phyloP scores from a whole-genome alignment of 192 early-diverging fungal species.

The Neocallimastix lanati region DNA sequence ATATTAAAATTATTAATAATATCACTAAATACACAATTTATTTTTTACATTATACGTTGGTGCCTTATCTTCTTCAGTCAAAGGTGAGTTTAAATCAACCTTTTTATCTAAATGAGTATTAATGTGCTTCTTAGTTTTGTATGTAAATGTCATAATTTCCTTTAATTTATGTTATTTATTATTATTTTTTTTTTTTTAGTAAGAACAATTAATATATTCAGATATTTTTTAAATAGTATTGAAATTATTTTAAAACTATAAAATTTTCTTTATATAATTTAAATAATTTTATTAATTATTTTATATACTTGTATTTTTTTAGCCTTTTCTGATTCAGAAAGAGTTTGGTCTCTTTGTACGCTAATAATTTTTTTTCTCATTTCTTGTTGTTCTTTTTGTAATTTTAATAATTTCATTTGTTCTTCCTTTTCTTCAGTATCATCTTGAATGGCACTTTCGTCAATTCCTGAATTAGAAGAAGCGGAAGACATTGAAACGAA shows the following conservation, averaged over 20 bases:
- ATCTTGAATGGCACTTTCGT: background rate
- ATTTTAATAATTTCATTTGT: conserved; percentile 7
- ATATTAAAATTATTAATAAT: background rate
- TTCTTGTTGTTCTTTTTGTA: conserved; percentile 13
- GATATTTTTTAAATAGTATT: no score
- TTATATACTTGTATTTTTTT: conserved; percentile 44
- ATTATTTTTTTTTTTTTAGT: no score
- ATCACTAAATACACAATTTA: background rate
- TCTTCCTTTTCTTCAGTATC: conserved; percentile 4
- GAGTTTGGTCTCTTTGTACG: conserved; percentile 30
- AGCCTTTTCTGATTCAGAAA: conserved; percentile 41
- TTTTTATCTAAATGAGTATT: conserved; percentile 11
- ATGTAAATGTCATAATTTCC: conserved; percentile 30
- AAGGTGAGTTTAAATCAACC: conserved; percentile 12
- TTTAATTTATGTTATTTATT: background rate
- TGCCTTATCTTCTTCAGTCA: conserved; percentile 22
- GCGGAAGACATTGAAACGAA: background rate
- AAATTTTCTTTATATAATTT: no score
- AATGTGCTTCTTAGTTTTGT: conserved; percentile 18
- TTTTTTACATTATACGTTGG: conserved; percentile 20
- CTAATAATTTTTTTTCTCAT: conserved; percentile 44
- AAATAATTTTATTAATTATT: background rate
- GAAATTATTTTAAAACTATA: no score
- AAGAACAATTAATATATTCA: no score
- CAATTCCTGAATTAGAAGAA: background rate